Conservation (phyloP, 1,139 yeast species). For the Hemisphaericaspora xylofermentans region DNA sequence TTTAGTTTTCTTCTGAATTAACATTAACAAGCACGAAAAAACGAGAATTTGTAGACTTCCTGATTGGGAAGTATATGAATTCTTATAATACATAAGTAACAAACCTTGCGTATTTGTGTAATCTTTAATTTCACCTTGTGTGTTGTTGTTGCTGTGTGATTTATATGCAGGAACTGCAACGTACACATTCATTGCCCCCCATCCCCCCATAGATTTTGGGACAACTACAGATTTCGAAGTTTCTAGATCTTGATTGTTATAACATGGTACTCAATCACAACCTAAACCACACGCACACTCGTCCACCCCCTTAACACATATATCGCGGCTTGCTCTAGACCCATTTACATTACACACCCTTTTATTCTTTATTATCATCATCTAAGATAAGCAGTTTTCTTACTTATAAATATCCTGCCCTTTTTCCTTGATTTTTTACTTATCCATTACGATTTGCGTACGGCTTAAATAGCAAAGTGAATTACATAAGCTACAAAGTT, state of each 20-base stretch:
- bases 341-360: too few species aligned
- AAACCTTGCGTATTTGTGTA: not conserved
- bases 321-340: too few species aligned
- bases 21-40: too few species aligned
- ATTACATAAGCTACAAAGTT: too few species aligned
- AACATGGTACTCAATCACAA: too few species aligned
- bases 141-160: not conserved
- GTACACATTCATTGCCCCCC: not conserved
- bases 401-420: not conserved
- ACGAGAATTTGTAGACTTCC: conserved; percentile 13
- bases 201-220: too few species aligned
- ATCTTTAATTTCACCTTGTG: not conserved
- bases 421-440: not conserved
- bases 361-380: not conserved
- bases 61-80: conserved; percentile 10
- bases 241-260: too few species aligned
- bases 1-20: too few species aligned
- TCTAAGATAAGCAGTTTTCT: not conserved
- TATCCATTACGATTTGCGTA: too few species aligned
- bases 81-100: not conserved
- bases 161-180: not conserved
- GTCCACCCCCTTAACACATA: too few species aligned
- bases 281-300: not conserved
- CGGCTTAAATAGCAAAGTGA: too few species aligned
- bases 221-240: too few species aligned